phyloP scores from a whole-genome alignment of 2,329 filamentous ascomycete species.

The Rhytidhysteron rufulum region DNA sequence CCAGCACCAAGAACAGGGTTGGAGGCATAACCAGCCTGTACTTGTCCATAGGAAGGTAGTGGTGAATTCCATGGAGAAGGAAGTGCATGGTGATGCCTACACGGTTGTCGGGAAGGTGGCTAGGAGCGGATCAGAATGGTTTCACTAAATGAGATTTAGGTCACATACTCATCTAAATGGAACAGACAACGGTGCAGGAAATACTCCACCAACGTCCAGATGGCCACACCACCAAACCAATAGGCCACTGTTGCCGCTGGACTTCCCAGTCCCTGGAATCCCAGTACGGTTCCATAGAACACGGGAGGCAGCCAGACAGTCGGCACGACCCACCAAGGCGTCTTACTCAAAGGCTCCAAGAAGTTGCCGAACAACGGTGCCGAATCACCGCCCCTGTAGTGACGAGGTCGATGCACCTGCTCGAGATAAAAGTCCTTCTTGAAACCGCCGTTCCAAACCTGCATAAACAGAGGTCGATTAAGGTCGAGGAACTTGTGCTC shows the following conservation, averaged over 20 bases:
- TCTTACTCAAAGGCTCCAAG: conserved; percentile 93
- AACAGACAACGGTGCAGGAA: conserved; percentile 85
- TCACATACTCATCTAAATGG: conserved; percentile 80
- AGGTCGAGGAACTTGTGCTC: conserved; percentile 93
- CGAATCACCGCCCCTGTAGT: conserved; percentile 90
- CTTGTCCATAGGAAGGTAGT: conserved; percentile 99
- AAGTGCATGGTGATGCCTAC: conserved; percentile 86
- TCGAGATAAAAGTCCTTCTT: conserved; percentile 94
- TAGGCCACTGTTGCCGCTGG: conserved; percentile 52
- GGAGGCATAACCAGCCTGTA: conserved; percentile 97
- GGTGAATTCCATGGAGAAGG: conserved; percentile 91
- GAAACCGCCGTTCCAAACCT: conserved; percentile 86
- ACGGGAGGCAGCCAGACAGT: conserved; percentile 80
- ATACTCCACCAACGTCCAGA: conserved; percentile 94
- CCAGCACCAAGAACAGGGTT: conserved; percentile 76
- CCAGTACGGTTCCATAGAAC: conserved; percentile 65
- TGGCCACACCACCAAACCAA: conserved; percentile 65
- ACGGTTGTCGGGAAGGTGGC: conserved; percentile 85
- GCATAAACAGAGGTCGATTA: conserved; percentile 75
- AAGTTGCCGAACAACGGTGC: conserved; percentile 97
- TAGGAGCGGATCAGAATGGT: conserved; percentile 37
- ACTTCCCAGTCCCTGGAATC: conserved; percentile 55
- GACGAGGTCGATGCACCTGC: conserved; percentile 90
- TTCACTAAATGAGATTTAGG: conserved; percentile 2
- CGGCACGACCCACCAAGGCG: conserved; percentile 89